Percentiles rank a stretch among this genome's conserved stretches.
Evolutionary conservation across 1,284 basidiomycete species (phyloP).

Genomic region (Ustilago hordei): DNA sequence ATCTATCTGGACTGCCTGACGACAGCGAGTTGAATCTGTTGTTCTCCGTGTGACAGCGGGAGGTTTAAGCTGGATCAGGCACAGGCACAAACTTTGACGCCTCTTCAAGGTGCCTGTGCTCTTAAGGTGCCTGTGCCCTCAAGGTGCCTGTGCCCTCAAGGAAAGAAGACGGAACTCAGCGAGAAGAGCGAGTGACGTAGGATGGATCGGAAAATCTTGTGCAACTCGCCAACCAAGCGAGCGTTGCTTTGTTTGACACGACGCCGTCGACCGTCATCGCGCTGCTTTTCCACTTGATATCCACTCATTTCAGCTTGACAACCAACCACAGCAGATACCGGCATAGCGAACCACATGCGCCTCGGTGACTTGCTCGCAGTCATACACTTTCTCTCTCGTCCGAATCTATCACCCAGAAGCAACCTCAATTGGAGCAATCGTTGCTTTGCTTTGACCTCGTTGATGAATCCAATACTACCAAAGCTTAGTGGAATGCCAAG

Average conservation of each 20-base stretch:
- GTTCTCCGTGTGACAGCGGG: neutral
- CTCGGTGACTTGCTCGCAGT: neutral
- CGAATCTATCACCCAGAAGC: neutral
- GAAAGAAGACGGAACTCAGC: neutral
- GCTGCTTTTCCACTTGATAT: neutral
- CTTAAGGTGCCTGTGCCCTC: neutral
- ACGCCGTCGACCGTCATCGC: constrained; percentile 17
- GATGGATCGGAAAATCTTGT: neutral
- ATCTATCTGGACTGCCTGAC: too few relatives aligned
- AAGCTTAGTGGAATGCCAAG: constrained; percentile 6
- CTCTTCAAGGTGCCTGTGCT: neutral
- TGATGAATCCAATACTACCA: neutral
- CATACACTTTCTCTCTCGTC: neutral
- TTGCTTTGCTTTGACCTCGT: too few relatives aligned
- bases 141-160: neutral
- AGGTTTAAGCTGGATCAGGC: constrained; percentile 4
- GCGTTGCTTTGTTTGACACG: neutral
- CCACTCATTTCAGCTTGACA: neutral
- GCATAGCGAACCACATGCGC: neutral
- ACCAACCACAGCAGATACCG: neutral
- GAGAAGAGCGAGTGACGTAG: constrained; percentile 12
- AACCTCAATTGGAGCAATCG: too few relatives aligned
- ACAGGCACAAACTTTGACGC: neutral
- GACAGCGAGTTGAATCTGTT: neutral
- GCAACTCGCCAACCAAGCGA: neutral